Percentiles rank a stretch among this genome's conserved stretches.
phyloP scores from a whole-genome alignment of 2,329 filamentous ascomycete species.

The Botrytis deweyae region DNA sequence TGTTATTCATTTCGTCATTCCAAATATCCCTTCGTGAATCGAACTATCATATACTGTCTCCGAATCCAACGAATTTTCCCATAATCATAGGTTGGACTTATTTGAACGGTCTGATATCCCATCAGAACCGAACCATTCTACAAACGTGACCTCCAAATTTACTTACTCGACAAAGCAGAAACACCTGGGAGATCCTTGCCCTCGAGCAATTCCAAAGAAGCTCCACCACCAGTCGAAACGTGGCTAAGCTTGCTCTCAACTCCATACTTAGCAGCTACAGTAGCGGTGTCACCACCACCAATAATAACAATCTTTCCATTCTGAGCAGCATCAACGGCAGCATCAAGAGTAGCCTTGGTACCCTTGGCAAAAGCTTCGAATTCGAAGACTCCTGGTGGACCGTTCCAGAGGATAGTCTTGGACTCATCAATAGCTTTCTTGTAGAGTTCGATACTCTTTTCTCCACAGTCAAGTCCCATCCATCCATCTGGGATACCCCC shows the following conservation, averaged over 20 bases:
- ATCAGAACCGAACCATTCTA: conserved; percentile 32
- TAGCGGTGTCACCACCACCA: conserved; percentile 95
- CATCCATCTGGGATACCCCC: conserved; percentile 93
- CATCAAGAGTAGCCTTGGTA: conserved; percentile 89
- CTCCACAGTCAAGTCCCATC: conserved; percentile 96
- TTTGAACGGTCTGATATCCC: conserved; percentile 32
- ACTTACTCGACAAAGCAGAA: conserved; percentile 79
- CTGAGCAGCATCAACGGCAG: conserved; percentile 76
- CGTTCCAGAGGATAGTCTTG: conserved; percentile 99
- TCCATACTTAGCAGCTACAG: conserved; percentile 94
- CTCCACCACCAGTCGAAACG: conserved; percentile 95
- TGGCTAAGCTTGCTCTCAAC: conserved; percentile 97
- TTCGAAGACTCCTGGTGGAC: conserved; percentile 95
- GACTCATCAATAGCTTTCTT: conserved; percentile 81
- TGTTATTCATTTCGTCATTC: conserved; percentile 22
- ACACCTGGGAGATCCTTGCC: conserved; percentile 97
- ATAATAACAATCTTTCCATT: conserved; percentile 96
- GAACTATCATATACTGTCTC: conserved; percentile 26
- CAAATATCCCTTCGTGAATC: conserved; percentile 34
- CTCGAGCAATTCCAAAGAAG: conserved; percentile 92
- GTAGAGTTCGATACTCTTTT: conserved; percentile 85
- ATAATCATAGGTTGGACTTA: conserved; percentile 37
- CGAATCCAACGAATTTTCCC: conserved; percentile 31
- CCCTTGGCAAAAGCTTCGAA: conserved; percentile 90
- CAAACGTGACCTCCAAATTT: conserved; percentile 39